Base-by-base conservation (phyloP, 2,329 filamentous ascomycete genomes). In the Ilyonectria sp. region DNA sequence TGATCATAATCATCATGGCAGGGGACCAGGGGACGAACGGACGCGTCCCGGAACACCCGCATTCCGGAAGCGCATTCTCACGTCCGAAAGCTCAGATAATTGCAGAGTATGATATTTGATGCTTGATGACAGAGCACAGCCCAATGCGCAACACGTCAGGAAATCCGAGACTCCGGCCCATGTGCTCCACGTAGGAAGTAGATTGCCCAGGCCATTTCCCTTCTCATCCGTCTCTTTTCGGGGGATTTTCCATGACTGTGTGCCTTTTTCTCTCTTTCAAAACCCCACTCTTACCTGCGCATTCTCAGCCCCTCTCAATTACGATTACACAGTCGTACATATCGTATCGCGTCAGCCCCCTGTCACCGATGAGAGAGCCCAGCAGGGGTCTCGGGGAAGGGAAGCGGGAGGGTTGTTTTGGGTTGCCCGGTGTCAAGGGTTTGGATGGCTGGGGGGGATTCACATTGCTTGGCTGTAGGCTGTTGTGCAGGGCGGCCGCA, bases 281-380 rank as follows among this genome's bases (percentile, higher is more conserved):
- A 31, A 11, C 49, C 50, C 59, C 53, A 50, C 60, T 35, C 31
- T 43, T 33, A 23, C n/a, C n/a, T 49, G 44, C 33, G 44, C 60
- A 63, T 47, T 56, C 23, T 50, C 44, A 33, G 23, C 60, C 52
- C 33, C 60, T 63, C 60, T 49, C 33, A 57, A 43, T 49, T 62
- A 63, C 60, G 44, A 47, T n/a, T 13, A 17, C 35, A 50, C 47
- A 35, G 44, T 37, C 23, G 23, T 49, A n/a, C 46, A 53, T 56
- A 55, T 50, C 60, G 52, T 56, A 55, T 50, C 33, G 52, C 11
- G 43, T 56, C 29, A 26, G 50, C 53, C 26, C 43, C 33, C 44
- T 57, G 52, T 40, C 60, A 63, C 6, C 52, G 44, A 46, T 31
- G 44, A 33, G 21, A 50, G 52, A 8, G 52, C 13, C n/a, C 10